Evolutionary conservation across 768 basidiomycete genomes (phyloP).

Genomic region (Trametes punicea): DNA sequence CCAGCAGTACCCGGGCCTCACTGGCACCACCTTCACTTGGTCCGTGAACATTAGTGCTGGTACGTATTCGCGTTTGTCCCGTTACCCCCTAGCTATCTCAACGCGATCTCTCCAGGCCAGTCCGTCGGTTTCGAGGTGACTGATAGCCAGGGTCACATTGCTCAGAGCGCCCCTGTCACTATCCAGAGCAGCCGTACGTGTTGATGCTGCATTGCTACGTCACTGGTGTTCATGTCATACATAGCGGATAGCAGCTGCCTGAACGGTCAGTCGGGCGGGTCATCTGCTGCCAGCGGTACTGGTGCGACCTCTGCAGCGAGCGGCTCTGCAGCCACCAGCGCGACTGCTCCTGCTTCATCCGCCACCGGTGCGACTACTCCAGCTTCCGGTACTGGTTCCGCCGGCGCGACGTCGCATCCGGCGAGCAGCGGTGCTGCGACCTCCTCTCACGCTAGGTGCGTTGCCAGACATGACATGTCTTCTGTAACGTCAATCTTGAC

Average conservation of each 20-base stretch:
- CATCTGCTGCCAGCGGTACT: constrained; percentile 7
- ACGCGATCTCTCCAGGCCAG: constrained; percentile 36
- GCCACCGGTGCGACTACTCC: constrained; percentile 3
- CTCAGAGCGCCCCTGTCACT: constrained; percentile 51
- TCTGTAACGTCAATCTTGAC: constrained; percentile 10
- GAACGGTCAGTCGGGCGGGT: constrained; percentile 15
- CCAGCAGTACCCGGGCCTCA: constrained; percentile 41
- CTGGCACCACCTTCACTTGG: constrained; percentile 51
- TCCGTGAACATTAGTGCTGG: constrained; percentile 45
- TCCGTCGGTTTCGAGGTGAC: constrained; percentile 55
- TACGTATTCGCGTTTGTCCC: constrained; percentile 25
- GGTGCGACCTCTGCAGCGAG: constrained; percentile 7
- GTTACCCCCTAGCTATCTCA: background rate
- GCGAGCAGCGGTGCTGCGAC: constrained; percentile 3
- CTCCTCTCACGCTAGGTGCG: background rate
- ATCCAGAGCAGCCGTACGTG: constrained; percentile 49
- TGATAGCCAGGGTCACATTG: constrained; percentile 52
- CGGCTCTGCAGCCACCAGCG: background rate
- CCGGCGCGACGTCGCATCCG: constrained; percentile 5
- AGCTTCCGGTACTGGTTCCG: background rate
- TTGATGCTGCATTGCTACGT: background rate
- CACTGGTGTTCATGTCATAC: constrained; percentile 8
- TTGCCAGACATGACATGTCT: background rate
- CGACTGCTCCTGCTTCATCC: background rate
- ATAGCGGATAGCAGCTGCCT: constrained; percentile 38